These are phyloP conservation scores for Madurella fahalii DNA, from an alignment of 2,329 filamentous ascomycete species.

Conservation along the genomic window DNA sequence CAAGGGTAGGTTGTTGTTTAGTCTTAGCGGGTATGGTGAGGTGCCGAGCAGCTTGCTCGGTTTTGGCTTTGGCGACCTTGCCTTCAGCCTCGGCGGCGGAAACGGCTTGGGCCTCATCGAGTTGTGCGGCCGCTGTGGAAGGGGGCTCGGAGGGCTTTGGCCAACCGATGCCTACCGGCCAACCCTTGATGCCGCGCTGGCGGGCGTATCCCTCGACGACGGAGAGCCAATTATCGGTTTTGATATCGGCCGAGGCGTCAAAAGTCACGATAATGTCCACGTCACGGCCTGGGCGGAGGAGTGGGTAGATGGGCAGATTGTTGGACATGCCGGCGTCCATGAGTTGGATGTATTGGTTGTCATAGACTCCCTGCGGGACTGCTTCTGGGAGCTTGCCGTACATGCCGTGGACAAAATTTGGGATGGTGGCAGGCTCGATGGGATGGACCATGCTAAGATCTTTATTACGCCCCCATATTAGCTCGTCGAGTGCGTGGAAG, in stretches of 20 bases:
- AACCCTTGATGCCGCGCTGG: slow-evolving; percentile 86
- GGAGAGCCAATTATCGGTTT: slow-evolving; percentile 92
- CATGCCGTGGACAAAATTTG: slow-evolving; percentile 85
- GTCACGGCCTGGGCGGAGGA: slow-evolving; percentile 80
- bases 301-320: slow-evolving; percentile 91
- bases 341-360: slow-evolving; percentile 67
- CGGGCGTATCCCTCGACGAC: slow-evolving; percentile 89
- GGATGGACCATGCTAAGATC: slow-evolving; percentile 90
- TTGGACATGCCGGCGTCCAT: slow-evolving; percentile 99
- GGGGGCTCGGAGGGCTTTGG: slow-evolving; percentile 59
- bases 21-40: background rate
- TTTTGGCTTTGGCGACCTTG: slow-evolving; percentile 60
- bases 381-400: slow-evolving; percentile 68
- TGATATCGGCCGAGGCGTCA: slow-evolving; percentile 89
- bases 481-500: slow-evolving; percentile 70
- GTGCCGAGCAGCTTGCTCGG: slow-evolving; percentile 37
- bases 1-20: slow-evolving; percentile 25
- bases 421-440: slow-evolving; percentile 84
- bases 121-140: slow-evolving; percentile 57
- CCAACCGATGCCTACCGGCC: slow-evolving; percentile 95
- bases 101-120: slow-evolving; percentile 63
- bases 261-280: slow-evolving; percentile 91
- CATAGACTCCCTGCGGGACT: slow-evolving; percentile 72
- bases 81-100: slow-evolving; percentile 56
- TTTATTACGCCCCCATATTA: slow-evolving; percentile 77